Base-by-base conservation (phyloP, 1,284 basidiomycete species). In the Apiotrichum gamsii region DNA sequence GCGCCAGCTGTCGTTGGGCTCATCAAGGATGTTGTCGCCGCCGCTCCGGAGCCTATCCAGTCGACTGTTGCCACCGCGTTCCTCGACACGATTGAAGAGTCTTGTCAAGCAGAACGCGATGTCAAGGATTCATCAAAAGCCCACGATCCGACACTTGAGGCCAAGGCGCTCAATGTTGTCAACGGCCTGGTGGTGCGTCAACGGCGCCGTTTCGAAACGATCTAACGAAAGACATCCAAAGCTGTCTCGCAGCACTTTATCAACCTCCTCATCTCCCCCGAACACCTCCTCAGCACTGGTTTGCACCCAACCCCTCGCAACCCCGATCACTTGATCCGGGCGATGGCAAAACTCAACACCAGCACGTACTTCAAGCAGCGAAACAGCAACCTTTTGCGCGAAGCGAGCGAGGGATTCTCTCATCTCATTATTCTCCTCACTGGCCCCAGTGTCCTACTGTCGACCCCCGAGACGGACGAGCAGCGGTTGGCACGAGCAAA, bases 341-440 rank as follows among this genome's bases (percentile, higher is more conserved):
- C 51, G 9, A 41, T 52, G 9, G 53, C 61, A 30, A 65, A 64
- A 43, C 53, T 60, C n/a, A 62, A 54, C 60, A 72, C 65, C 4
- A 44, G 61, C 11, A 49, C 62, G 20, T 74, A 72, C 72, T 98
- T 94, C 78, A 96, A 94, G 70, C 95, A 98, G 71, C 91, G 91
- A 73, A 97, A 96, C 72, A 96, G 91, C 77, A 99, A 98, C 63
- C 80, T 99, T 28, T 79, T 97, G 10, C 85, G 95, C 33, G 95
- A 99, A 73, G 90, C 95, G 59, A 93, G 90, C 1, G 93, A 98
- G 75, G 95, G 95, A 5, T 98, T 91, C 74, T 88, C 89, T 61
- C 91, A 93, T 63, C 80, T 98, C 29, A 82, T 86, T 25, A 82
- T 85, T 9, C 75, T 97, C 33, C 83, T 89, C 10, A 83, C 82